phyloP scores from a whole-genome alignment of 768 basidiomycete species.

The Suillus subalutaceus region DNA sequence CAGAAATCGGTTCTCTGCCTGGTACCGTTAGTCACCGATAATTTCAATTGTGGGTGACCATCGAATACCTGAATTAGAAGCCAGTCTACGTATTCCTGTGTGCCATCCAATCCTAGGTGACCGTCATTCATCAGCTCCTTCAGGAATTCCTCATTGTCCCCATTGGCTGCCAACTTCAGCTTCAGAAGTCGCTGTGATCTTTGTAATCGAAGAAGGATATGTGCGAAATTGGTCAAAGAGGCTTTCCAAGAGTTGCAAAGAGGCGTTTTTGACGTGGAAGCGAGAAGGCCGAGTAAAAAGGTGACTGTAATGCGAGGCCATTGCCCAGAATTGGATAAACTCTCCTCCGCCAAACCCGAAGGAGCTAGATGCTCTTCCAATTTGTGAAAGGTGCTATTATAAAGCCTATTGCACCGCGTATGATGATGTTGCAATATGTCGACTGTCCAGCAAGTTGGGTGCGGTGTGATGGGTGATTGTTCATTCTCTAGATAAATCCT shows the following conservation, averaged over 20 bases:
- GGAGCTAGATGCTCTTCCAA: slow-evolving; percentile 19
- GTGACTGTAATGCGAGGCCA: slow-evolving; percentile 40
- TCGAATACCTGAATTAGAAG: slow-evolving; percentile 23
- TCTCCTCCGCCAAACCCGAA: slow-evolving; percentile 12
- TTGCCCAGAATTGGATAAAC: slow-evolving; percentile 21
- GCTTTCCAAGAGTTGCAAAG: slow-evolving; percentile 30
- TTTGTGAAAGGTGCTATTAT: not conserved
- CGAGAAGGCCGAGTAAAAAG: slow-evolving; percentile 32
- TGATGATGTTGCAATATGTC: slow-evolving; percentile 9
- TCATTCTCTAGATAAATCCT: slow-evolving; percentile 16
- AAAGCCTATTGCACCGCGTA: not conserved
- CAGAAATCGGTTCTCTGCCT: slow-evolving; percentile 30
- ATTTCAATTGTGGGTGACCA: not conserved
- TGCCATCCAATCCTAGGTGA: slow-evolving; percentile 20
- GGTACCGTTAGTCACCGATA: slow-evolving; percentile 12
- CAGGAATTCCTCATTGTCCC: slow-evolving; percentile 16
- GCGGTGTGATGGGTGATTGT: not conserved
- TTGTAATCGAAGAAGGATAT: slow-evolving; percentile 35
- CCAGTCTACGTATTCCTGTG: slow-evolving; percentile 21
- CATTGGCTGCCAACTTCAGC: slow-evolving; percentile 15
- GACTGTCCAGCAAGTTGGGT: not conserved
- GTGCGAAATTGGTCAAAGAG: slow-evolving; percentile 30
- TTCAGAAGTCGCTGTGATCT: slow-evolving; percentile 36
- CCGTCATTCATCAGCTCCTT: slow-evolving; percentile 22
- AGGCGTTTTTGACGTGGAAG: slow-evolving; percentile 18